Conservation (phyloP, 306 rosid species). For the Carpinus viminea region DNA sequence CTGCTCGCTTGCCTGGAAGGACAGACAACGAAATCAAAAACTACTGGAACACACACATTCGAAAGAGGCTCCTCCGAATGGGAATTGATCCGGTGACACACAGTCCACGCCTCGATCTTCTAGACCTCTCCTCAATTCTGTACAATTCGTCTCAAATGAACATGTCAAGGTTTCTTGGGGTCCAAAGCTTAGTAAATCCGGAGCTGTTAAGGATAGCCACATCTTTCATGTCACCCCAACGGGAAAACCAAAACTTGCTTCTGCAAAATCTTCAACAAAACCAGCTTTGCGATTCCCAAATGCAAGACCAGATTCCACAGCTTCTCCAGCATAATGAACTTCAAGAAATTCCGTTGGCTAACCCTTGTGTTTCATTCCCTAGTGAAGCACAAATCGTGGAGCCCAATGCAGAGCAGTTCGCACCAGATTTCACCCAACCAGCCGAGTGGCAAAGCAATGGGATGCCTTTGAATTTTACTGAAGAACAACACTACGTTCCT, state of each 20-base stretch:
- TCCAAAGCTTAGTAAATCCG: slow-evolving; percentile 53
- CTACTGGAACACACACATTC: slow-evolving; percentile 94
- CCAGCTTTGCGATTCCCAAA: slow-evolving; percentile 37
- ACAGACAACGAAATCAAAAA: slow-evolving; percentile 95
- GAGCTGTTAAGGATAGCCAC: slow-evolving; percentile 74
- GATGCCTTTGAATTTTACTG: slow-evolving; percentile 21
- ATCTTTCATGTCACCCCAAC: slow-evolving; percentile 55
- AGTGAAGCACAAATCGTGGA: slow-evolving; percentile 35
- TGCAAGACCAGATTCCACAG: slow-evolving; percentile 28
- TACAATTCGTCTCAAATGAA: slow-evolving; percentile 59
- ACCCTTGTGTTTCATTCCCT: slow-evolving; percentile 33
- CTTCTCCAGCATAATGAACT: slow-evolving; percentile 32
- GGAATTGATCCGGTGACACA: slow-evolving; percentile 98
- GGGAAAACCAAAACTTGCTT: slow-evolving; percentile 25
- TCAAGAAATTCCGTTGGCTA: slow-evolving; percentile 31
- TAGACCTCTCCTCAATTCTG: slow-evolving; percentile 71
- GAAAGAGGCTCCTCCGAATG: slow-evolving; percentile 86
- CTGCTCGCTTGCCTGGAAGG: slow-evolving; percentile 86
- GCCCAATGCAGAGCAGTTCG: slow-evolving; percentile 36
- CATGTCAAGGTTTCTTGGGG: slow-evolving; percentile 46
- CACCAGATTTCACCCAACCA: slow-evolving; percentile 35
- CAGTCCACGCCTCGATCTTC: slow-evolving; percentile 71
- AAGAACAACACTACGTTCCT: slow-evolving; percentile 27
- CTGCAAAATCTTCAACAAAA: slow-evolving; percentile 33
- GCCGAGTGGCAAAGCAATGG: slow-evolving; percentile 43